phyloP scores from a whole-genome alignment of 495 filamentous ascomycete genomes.

The Opeltia flavorubescens region DNA sequence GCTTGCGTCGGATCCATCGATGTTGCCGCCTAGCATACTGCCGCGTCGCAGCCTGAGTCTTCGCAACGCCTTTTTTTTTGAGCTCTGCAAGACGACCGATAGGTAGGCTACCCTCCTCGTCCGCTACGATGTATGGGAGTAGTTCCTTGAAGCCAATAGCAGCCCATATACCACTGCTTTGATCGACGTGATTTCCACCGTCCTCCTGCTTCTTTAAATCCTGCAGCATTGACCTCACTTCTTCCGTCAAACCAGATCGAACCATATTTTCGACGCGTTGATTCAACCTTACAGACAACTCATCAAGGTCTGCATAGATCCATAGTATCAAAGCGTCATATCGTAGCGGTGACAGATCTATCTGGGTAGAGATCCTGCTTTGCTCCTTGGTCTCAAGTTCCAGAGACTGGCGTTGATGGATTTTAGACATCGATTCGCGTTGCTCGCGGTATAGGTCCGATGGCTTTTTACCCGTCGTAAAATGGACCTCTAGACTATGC shows the following conservation, averaged over 20 bases:
- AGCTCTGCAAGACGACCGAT: constrained; percentile 29
- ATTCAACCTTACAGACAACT: constrained; percentile 56
- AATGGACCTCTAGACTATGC: constrained; percentile 78
- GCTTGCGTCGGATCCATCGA: constrained; percentile 74
- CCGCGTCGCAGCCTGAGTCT: constrained; percentile 62
- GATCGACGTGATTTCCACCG: constrained; percentile 44
- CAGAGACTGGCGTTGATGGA: constrained; percentile 10
- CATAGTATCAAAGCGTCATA: constrained; percentile 66
- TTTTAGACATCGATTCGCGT: constrained; percentile 7
- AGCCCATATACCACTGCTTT: constrained; percentile 76
- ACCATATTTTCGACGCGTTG: constrained; percentile 74
- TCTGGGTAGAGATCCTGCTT: constrained; percentile 4
- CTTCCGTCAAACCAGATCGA: constrained; percentile 49
- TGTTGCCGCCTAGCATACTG: constrained; percentile 78
- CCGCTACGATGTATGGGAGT: constrained; percentile 47
- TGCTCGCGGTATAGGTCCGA: constrained; percentile 86
- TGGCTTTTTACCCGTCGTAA: constrained; percentile 61
- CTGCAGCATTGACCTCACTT: constrained; percentile 49
- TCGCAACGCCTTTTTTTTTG: constrained; percentile 32
- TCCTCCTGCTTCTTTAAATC: constrained; percentile 32
- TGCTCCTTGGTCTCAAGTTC: neutral
- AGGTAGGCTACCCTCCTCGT: constrained; percentile 22
- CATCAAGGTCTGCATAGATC: constrained; percentile 59
- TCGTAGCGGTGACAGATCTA: constrained; percentile 22
- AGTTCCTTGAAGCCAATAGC: constrained; percentile 95